Evolutionary conservation across 371 early-diverging fungal species (phyloP), one percentile per base, ranked within the genome.

Genomic region (Lichtheimia hyalospora): DNA sequence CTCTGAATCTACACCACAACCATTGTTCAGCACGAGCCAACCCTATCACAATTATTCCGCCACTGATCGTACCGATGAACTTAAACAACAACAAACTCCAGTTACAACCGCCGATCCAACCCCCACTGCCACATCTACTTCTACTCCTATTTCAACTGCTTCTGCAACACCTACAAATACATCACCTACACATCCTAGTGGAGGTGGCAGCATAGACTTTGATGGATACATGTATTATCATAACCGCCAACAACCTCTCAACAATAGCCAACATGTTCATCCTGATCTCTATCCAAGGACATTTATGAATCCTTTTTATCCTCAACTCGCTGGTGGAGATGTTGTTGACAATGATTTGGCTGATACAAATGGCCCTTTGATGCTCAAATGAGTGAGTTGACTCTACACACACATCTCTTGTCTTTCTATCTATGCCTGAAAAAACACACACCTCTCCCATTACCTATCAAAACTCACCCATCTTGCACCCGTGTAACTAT

Each of bases 211-310:
- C 34, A 57, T 57, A 18, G 58, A 55, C 24, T 34, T 57, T 28
- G 63, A 63, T 48, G 43, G 49, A 18, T 63, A 63, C 44, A 57
- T 57, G 58, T 54, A 63, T 39, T 57, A 63, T 48, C 63, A 70
- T 14, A 56, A 70, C 40, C 62, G 66, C 24, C 71, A 67, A 23
- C 68, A 62, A 21, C 58, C 66, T 14, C 59, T 71, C 23, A 66
- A 54, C 23, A 72, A 63, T 60, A 64, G 57, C 50, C 68, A 68
- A n/a, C 46, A 64, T 23, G 57, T 52, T 41, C 70, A 39, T 28
- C 16, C 51, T 23, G 40, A 40, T 46, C 27, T 49, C 27, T 66
- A 23, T 27, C 58, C 61, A 58, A 68, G 49, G 53, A 66, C 58
- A 63, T 61, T 63, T 53, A 63, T 53, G 61, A 64, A 61, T 54